Base-by-base conservation (phyloP, 495 filamentous ascomycete species). In the Penicillium alfredii region DNA sequence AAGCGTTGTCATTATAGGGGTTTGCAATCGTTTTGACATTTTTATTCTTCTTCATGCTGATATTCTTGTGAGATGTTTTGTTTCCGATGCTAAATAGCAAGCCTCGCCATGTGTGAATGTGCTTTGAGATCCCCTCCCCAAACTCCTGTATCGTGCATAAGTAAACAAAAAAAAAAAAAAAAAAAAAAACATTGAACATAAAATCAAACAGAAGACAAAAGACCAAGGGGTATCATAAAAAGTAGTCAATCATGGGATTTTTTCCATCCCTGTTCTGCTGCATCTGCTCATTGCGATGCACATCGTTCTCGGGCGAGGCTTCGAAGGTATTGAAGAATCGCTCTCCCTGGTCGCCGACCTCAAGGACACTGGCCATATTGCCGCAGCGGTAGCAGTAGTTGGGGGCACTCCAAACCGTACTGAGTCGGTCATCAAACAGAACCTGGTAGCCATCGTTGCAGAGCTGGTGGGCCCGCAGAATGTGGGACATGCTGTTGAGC, bases 331-430 rank as follows among this genome's bases (percentile, higher is more conserved):
- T 98, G 63, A 96, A 98, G 51, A 80, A 92, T 35, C 88, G 69
- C 62, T 94, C 86, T 10, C 90, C 92, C 8, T 78, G 77, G 57
- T 94, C 86, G 55, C 86, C 86, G 26, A 98, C 93, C 63, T 98
- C 92, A 9, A 98, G 69, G 18, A 98, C 92, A 63, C 86, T 94
- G 7, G 92, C 92, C 76, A 96, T 81, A 55, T 98, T 98, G 12
- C 92, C 92, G 61, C 92, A 98, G 11, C 89, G 71, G 57, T 94
- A 94, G 63, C 89, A 96, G 63, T 96, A 96, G 51, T 96, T 96
- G 3, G 89, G 89, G 2, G 89, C 92, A 55, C 86, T 93, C 92
- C 92, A 98, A 3, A 98, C 92, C 3, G 93, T 97, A 60, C 84
- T 92, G 35, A 98, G 65, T 13, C 80, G 80, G 60, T 96, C 88